These are phyloP conservation scores for Apiospora pterosperma DNA, from an alignment of 2,329 filamentous ascomycete genomes.

Conservation along the genomic window DNA sequence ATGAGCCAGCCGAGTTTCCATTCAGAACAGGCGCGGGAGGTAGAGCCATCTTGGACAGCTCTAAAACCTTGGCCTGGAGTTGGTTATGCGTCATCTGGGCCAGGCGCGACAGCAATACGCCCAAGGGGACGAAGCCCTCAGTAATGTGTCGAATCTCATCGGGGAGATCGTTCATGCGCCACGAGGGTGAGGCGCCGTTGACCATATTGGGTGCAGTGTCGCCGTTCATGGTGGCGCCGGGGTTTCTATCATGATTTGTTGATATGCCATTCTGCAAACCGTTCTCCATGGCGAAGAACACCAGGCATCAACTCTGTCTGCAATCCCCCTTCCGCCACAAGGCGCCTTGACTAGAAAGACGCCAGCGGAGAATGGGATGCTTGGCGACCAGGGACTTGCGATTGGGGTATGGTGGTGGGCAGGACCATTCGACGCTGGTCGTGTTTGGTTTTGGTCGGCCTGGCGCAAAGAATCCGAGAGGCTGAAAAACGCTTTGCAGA, in stretches of 20 bases:
- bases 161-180: conserved; percentile 55
- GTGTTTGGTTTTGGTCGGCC: neutral
- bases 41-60: conserved; percentile 66
- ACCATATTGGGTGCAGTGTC: conserved; percentile 22
- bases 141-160: conserved; percentile 69
- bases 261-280: conserved; percentile 49
- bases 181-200: conserved; percentile 26
- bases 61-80: conserved; percentile 65
- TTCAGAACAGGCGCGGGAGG: conserved; percentile 47
- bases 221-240: conserved; percentile 33
- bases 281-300: conserved; percentile 50
- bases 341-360: conserved; percentile 20
- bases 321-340: conserved; percentile 29
- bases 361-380: conserved; percentile 13
- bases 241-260: conserved; percentile 54
- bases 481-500: neutral
- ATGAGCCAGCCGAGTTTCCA: conserved; percentile 39
- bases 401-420: neutral
- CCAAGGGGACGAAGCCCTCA: conserved; percentile 72
- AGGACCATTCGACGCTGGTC: neutral
- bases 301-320: conserved; percentile 44
- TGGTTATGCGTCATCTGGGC: conserved; percentile 81
- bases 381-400: neutral
- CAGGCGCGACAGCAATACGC: conserved; percentile 70
- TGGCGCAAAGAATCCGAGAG: neutral